Base-by-base conservation (phyloP, 1,139 yeast genomes). In the Suhomyces yuchorum region DNA sequence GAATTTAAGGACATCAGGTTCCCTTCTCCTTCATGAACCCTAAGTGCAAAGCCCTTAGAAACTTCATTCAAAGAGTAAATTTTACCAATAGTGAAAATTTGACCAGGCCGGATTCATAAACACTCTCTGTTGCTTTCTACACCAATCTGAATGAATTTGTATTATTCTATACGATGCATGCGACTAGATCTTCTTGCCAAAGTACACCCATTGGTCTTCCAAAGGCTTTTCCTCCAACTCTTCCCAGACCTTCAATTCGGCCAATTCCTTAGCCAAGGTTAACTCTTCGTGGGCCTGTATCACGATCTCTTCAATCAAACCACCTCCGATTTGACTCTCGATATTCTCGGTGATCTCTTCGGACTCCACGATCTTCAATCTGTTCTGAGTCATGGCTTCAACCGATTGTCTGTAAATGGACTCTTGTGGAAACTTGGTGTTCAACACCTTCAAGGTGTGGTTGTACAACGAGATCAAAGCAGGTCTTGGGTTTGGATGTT, bases 401-500 rank as follows among this genome's bases (percentile, higher is more conserved):
- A 85, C 87, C 2, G 95, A 80, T 62, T 85, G 87, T 66, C 86
- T 80, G 71, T 89, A 89, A 30, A 90, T 82, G 24, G 92, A 82
- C 33, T 82, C 79, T 47, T 78, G 68, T 30, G 96, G 96, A 65
- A 84, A 84, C 58, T 81, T 79, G 28, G 71, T 71, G 42, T 77
- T 70, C 58, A 89, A 73, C 42, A 81, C 75, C 39, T 71, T 68
- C 58, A 89, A 73, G 2, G 96, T 89, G 50, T 85, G 81, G 56
- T 80, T 80, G 71, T 89, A 89, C 42, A 88, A 74, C 45, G 87
- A 79, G 50, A 83, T 71, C 59, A 89, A 76, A 3, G 92, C 88
- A 2, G 95, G 93, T 66, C 90, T 81, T 49, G 96, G 96, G 65
- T 85, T 80, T 48, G 96, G 96, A 64, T 88, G 96, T 62, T 85